Percentiles rank a stretch among this genome's conserved stretches.
phyloP scores from a whole-genome alignment of 768 basidiomycete species.

The Cubamyces sp. region DNA sequence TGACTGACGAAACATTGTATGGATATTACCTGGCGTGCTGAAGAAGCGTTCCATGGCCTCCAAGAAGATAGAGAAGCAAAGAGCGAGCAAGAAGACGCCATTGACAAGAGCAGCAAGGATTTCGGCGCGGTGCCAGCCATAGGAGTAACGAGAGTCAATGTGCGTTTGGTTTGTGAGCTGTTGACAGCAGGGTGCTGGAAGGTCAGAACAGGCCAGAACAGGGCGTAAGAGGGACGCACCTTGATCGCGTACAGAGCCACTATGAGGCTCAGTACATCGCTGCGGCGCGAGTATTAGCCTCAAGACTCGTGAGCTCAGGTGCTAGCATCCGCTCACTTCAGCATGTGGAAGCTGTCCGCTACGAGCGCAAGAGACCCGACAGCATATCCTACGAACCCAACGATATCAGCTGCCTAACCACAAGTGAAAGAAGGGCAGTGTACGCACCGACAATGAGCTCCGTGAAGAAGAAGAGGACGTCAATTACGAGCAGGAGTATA shows the following conservation, averaged over 20 bases:
- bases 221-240: conserved; percentile 39
- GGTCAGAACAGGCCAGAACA: too few species aligned
- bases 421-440: conserved; percentile 14
- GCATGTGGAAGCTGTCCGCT: conserved; percentile 98
- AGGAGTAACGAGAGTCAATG: conserved; percentile 81
- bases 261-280: conserved; percentile 94
- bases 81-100: conserved; percentile 94
- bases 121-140: conserved; percentile 99
- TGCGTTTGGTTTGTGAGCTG: conserved; percentile 68
- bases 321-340: conserved; percentile 67
- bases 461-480: conserved; percentile 84
- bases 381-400: conserved; percentile 71
- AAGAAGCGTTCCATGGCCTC: conserved; percentile 94
- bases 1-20: too few species aligned
- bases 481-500: conserved; percentile 78
- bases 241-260: conserved; percentile 97
- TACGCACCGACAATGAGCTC: conserved; percentile 77
- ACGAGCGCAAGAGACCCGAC: conserved; percentile 94
- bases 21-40: conserved; percentile 67
- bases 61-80: conserved; percentile 94
- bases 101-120: conserved; percentile 95
- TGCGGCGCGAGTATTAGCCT: conserved; percentile 40
- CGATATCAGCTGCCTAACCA: conserved; percentile 11
- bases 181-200: not conserved
- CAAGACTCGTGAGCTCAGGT: conserved; percentile 1